Percentiles rank a stretch among this genome's conserved stretches.
These are phyloP conservation scores for Leccinum obscurum DNA, from an alignment of 768 basidiomycete genomes.

Conservation along the genomic window DNA sequence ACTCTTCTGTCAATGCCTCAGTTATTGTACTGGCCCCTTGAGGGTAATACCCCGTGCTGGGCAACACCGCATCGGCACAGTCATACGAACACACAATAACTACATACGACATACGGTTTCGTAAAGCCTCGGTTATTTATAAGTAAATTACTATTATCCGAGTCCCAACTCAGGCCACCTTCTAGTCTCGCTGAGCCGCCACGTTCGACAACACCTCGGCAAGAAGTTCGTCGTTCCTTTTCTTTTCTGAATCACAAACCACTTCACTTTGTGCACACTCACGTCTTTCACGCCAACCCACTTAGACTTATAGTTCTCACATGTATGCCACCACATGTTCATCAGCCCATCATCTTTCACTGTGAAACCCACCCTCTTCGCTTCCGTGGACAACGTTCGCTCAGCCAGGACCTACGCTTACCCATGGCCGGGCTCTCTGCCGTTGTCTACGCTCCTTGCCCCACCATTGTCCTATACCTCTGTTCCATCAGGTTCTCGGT, in stretches of 20 bases:
- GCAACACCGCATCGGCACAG: no score
- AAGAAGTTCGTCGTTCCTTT: conserved; percentile 16
- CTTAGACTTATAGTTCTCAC: conserved; percentile 22
- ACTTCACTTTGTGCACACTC: conserved; percentile 20
- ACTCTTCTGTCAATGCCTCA: no score
- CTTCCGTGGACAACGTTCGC: conserved; percentile 8
- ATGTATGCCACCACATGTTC: conserved; percentile 33
- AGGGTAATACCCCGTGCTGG: no score
- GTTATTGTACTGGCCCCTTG: no score
- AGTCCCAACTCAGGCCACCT: background rate
- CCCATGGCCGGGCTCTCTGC: conserved; percentile 15
- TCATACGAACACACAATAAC: no score
- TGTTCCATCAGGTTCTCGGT: conserved; percentile 2
- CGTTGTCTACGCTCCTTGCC: conserved; percentile 21
- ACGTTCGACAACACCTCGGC: conserved; percentile 10
- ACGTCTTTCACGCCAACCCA: conserved; percentile 25
- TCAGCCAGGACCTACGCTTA: conserved; percentile 7
- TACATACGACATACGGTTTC: conserved; percentile 11
- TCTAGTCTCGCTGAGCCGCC: conserved; percentile 4
- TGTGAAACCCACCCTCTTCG: conserved; percentile 16
- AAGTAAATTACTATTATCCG: conserved; percentile 2
- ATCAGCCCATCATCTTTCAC: conserved; percentile 20
- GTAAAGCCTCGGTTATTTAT: conserved; percentile 23
- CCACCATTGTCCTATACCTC: conserved; percentile 1
- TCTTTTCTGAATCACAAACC: conserved; percentile 6